Base-by-base conservation (phyloP, 192 early-diverging fungal species). In the Piromyces finnis region DNA sequence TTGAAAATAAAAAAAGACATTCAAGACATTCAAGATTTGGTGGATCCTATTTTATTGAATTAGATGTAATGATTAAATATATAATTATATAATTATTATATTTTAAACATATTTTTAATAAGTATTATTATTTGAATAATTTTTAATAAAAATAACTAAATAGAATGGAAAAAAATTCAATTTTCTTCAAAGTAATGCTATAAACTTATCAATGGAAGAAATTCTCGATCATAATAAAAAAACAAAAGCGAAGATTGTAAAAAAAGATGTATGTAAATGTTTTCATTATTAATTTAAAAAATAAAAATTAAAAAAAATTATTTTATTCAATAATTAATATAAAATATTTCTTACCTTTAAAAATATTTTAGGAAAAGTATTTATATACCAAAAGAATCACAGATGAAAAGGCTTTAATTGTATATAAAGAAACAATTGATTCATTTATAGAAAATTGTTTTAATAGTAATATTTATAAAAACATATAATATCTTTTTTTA, bases 1-100 rank as follows among this genome's bases (percentile, higher is more conserved):
- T 51, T 51, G 41, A 51, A 22, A 5, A 22, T 22, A 17, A 22
- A 22, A 51, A 51, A 51, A 51, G 18, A 22, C 22, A 51, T 22
- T 82, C 84, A n/a, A 32, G 87, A 28, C 87, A 87, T 82, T 81
- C 86, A 27, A 81, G 86, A 28, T 88, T 88, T 79, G 87, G 86
- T 13, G 87, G 87, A 77, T 85, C 87, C 7, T 35, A 86, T 30
- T 78, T 84, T 13, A 77, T 88, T n/a, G 81, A 86, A 41, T 29
- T 87, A 22, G 77, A 68, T 77, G 86, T n/a, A n/a, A n/a, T n/a
- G n/a, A n/a, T n/a, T 87, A 77, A 30, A 81, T n/a, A 26, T n/a
- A 7, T n/a, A n/a, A n/a, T n/a, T n/a, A n/a, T n/a, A n/a, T n/a
- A n/a, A n/a, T n/a, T n/a, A n/a, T n/a, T n/a, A n/a, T n/a, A n/a